A percentile compares a stretch with the other conserved stretches of the same genome.
Evolutionary conservation across 75 land plant species (phyloP).

Genomic region (Sequoiadendron giganteum): DNA sequence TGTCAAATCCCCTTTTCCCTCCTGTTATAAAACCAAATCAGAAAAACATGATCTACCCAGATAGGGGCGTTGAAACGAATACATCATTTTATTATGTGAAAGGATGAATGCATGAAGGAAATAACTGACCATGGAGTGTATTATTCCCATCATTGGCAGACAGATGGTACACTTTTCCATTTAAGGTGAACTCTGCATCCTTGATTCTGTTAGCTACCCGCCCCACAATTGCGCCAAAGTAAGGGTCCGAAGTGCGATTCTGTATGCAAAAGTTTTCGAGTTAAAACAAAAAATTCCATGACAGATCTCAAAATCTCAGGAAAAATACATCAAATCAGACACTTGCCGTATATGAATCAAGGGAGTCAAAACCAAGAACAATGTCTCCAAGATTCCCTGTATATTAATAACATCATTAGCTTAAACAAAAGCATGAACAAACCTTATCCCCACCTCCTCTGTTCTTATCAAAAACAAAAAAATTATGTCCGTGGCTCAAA

Average conservation of each 20-base stretch:
- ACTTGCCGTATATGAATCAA: constrained; percentile 62
- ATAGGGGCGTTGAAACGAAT: not conserved
- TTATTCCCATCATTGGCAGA: constrained; percentile 59
- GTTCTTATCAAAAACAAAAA: not conserved
- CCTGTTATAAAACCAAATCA: constrained; percentile 23
- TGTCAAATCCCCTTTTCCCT: constrained; percentile 62
- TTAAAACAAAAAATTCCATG: not conserved
- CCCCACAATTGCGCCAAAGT: constrained; percentile 78
- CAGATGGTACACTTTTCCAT: constrained; percentile 51
- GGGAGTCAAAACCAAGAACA: constrained; percentile 84
- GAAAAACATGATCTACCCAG: not conserved
- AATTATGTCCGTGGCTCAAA: not conserved
- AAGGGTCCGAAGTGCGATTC: constrained; percentile 15
- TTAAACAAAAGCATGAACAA: not conserved
- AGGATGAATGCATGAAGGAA: not conserved
- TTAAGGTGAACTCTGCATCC: constrained; percentile 47
- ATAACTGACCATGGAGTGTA: constrained; percentile 67
- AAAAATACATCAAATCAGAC: not conserved
- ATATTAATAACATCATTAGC: not conserved
- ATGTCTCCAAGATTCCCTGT: constrained; percentile 72
- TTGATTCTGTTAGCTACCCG: constrained; percentile 81
- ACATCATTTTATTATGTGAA: not conserved
- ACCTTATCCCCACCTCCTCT: not conserved
- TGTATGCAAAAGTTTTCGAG: not conserved
- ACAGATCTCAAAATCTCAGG: not conserved